Conservation (phyloP, 169 alveolate genomes). For the Eimeria sp. region DNA sequence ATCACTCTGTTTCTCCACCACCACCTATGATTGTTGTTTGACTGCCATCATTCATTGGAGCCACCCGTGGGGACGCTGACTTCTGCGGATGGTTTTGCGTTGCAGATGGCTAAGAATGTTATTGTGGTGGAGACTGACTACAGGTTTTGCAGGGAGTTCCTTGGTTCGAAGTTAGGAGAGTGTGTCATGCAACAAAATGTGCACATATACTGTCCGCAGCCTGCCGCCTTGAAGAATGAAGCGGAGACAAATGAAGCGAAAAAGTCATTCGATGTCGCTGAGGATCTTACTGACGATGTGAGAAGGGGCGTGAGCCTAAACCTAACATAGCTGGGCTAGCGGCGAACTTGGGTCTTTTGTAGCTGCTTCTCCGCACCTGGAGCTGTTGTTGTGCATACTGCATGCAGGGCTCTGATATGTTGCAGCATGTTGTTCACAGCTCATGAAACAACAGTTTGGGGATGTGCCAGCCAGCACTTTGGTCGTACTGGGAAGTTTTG, state of each 20-base stretch:
- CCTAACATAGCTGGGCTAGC: neutral
- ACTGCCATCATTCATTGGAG: neutral
- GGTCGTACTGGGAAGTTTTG: slow-evolving; percentile 18
- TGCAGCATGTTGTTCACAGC: slow-evolving; percentile 17
- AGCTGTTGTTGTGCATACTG: neutral
- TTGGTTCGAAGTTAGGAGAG: neutral
- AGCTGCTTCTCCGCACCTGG: neutral
- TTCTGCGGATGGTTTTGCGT: neutral
- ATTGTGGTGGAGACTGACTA: slow-evolving; percentile 28
- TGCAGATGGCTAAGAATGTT: slow-evolving; percentile 58
- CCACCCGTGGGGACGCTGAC: neutral
- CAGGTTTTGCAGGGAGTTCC: neutral
- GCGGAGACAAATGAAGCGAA: neutral
- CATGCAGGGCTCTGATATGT: neutral
- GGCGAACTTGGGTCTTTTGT: neutral
- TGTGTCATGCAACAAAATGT: slow-evolving; percentile 46
- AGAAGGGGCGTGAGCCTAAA: neutral
- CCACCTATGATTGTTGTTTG: neutral
- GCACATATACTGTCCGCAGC: slow-evolving; percentile 39
- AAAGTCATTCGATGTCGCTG: neutral
- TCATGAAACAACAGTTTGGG: slow-evolving; percentile 52
- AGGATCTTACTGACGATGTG: slow-evolving; percentile 18
- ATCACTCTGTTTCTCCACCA: neutral
- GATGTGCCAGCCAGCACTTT: slow-evolving; percentile 33
- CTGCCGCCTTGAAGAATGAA: neutral